Conservation (phyloP, 106 monocot genomes). For the Dioscorea alata region DNA sequence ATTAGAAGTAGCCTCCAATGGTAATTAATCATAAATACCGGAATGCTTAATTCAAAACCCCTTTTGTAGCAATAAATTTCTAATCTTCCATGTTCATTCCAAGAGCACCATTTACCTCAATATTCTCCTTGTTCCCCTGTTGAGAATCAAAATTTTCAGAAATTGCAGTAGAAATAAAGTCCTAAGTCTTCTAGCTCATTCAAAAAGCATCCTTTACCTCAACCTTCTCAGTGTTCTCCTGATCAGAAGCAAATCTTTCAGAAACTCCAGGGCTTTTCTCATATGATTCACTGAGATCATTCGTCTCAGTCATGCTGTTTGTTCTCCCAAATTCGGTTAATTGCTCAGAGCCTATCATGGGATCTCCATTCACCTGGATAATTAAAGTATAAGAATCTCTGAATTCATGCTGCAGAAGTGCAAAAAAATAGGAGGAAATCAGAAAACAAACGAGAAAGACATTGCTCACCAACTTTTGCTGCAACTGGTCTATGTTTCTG, state of each 20-base stretch:
- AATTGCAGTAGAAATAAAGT: not conserved
- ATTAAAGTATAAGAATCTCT: constrained; percentile 2
- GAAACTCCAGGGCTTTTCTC: not conserved
- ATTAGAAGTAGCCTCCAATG: too few relatives aligned
- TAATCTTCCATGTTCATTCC: not conserved
- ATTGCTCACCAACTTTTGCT: constrained; percentile 43
- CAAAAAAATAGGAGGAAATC: not conserved
- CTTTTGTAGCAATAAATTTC: not conserved
- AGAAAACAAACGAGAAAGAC: not conserved
- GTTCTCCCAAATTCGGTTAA: constrained; percentile 6
- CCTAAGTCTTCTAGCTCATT: constrained; percentile 3
- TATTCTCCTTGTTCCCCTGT: not conserved
- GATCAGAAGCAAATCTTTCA: constrained; percentile 5
- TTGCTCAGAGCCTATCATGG: not conserved
- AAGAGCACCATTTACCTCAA: not conserved
- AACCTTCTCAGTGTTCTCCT: constrained; percentile 8
- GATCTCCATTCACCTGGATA: constrained; percentile 21
- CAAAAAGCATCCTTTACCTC: constrained; percentile 17
- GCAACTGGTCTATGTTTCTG: constrained; percentile 48
- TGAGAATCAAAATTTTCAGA: not conserved
- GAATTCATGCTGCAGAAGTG: not conserved
- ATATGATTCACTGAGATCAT: not conserved
- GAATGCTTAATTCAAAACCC: too few relatives aligned
- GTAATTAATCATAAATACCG: too few relatives aligned
- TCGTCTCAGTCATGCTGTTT: constrained; percentile 4